phyloP scores from a whole-genome alignment of 129 eudicot genomes.

The Artemisia tridentata region DNA sequence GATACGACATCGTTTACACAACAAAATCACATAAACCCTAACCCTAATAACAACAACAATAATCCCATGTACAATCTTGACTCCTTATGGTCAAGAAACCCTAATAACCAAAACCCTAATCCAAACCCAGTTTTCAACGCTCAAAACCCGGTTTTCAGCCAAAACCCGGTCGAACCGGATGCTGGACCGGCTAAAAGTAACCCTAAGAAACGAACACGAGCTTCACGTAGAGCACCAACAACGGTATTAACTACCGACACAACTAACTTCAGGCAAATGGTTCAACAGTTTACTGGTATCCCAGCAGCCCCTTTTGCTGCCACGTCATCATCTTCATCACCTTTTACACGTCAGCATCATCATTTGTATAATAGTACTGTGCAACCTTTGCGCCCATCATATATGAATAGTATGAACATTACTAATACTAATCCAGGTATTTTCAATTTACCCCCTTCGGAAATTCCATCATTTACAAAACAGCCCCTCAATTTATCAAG shows the following conservation, averaged over 20 bases:
- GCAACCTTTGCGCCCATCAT: conserved; percentile 45
- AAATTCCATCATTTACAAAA: conserved; percentile 7
- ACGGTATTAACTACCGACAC: conserved; percentile 89
- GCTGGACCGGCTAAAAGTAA: conserved; percentile 15
- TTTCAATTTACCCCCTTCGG: conserved; percentile 30
- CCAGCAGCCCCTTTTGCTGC: conserved; percentile 67
- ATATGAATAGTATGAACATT: conserved; percentile 29
- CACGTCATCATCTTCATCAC: conserved; percentile 21
- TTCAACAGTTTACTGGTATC: conserved; percentile 88
- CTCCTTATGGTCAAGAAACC: conserved; percentile 46
- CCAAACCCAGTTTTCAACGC: conserved; percentile 26
- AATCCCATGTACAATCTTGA: conserved; percentile 38
- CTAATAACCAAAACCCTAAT: conserved; percentile 27
- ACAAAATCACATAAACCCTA: conserved; percentile 21
- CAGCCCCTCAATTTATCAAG: conserved; percentile 36
- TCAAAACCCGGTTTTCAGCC: neutral
- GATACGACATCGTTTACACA: conserved; percentile 43
- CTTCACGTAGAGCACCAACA: conserved; percentile 89
- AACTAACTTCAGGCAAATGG: conserved; percentile 83
- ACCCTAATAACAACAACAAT: conserved; percentile 25
- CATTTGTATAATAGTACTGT: conserved; percentile 41
- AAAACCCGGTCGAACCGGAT: conserved; percentile 17
- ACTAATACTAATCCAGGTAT: conserved; percentile 13
- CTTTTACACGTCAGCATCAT: conserved; percentile 51
- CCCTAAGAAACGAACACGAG: conserved; percentile 78